Base-by-base conservation (phyloP, 805 yeast species). In the Groenewaldozyma tartarivorans region DNA sequence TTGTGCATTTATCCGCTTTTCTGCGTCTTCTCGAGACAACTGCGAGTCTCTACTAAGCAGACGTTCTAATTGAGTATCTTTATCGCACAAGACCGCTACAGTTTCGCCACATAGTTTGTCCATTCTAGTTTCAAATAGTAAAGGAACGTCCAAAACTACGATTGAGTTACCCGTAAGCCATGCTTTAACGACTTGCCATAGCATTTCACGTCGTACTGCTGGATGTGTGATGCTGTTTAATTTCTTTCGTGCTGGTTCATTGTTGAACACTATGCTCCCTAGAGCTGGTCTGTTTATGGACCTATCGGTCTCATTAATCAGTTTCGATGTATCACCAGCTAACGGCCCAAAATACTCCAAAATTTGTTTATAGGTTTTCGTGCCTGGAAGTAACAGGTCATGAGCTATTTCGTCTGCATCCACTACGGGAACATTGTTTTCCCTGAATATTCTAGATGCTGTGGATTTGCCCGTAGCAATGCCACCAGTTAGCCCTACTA, bases 391-490 rank as follows among this genome's bases (percentile, higher is more conserved):
- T 7, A 90, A 95, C 5, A 88, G 82, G 46, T 85, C 77, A 44
- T 81, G 72, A 0, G 98, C 97, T 34, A 94, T 80, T 38, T 74
- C 58, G 58, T 92, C 99, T 1, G 98, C 97, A 63, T 92, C 98
- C 1, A 92, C 70, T 1, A 92, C 61, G 0, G 81, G 70, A 4
- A 82, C 44, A 1, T 66, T 55, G 53, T 78, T 70, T 6, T 74
- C 71, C 3, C 58, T 46, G 7, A 92, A 62, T 27, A 72, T 59
- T 15, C 63, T 55, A 0, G 96, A 84, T 0, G 84, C 96, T 0
- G 97, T 90, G 16, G 95, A 81, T 55, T 92, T 92, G 2, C 99
- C 99, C n/a, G 92, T 73, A 4, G 96, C 95, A 38, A 92, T 92
- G 1, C 96, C 96, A 1, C 99, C 99, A 0, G 98, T 92, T n/a